Evolutionary conservation across 805 yeast species (phyloP), one percentile per base, ranked within the genome.

Genomic region (Lipomyces anomalus): DNA sequence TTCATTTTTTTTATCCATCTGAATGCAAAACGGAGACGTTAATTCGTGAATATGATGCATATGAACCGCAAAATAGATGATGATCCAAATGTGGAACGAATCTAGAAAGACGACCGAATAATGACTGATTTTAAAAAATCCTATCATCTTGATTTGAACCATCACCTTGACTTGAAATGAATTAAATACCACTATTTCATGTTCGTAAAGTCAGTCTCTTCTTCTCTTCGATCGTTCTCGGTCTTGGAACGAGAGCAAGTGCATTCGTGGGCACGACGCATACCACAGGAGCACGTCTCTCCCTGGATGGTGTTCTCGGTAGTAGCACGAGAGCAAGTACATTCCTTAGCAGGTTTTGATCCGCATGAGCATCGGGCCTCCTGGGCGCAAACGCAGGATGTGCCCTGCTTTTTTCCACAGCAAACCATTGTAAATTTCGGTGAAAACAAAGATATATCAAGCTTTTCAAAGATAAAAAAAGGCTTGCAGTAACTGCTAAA

Each of bases 321-420:
- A 21, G 71, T 55, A 38, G 82, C 74, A 59, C 69, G 71, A 44
- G 67, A 65, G 67, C 83, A 78, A 64, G 63, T 68, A 62, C 83
- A 78, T 50, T 74, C 64, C 58, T 73, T 70, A 45, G 82, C 83
- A 30, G 82, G 78, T 52, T 71, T 71, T 45, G 73, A 69, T 17
- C 80, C 80, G 63, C 83, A 78, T 21, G 83, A 77, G 66, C 83
- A 78, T 53, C 76, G 75, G 53, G 82, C 80, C 53, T 74, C 75
- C 50, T 72, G 61, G 55, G 83, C 81, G 60, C 82, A 78, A 58
- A 74, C 71, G 63, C 82, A 78, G 51, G 65, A 64, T 26, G 11
- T 13, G 52, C 69, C 56, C 58, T 73, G 66, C 47, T 73, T 61
- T 45, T 58, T 52, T 58, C 63, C 61, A 66, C 71, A 68, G 68